A percentile compares a stretch with the other conserved stretches of the same genome.
Conservation (phyloP, 2,329 filamentous ascomycete genomes). For the Trichoderma asperellum region DNA sequence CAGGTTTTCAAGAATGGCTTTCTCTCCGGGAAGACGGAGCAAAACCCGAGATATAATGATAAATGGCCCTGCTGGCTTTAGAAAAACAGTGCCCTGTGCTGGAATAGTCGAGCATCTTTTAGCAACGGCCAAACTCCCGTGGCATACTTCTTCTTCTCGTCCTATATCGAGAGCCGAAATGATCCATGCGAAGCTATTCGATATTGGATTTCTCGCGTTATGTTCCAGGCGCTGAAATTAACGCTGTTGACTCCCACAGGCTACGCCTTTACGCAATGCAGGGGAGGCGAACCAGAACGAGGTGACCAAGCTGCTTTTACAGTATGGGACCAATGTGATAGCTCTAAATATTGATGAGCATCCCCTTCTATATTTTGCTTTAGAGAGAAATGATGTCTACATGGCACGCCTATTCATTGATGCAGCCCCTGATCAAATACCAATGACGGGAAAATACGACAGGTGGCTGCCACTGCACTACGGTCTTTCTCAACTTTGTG, state of each 20-base stretch:
- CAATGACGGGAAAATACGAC: neutral
- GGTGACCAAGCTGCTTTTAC: neutral
- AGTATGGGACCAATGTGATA: neutral
- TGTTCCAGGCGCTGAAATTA: neutral
- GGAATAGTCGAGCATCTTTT: conserved; percentile 6
- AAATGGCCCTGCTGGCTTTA: conserved; percentile 32
- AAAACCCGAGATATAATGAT: neutral
- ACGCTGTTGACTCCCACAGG: neutral
- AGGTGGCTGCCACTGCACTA: neutral
- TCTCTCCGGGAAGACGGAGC: neutral
- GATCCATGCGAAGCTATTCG: conserved; percentile 37
- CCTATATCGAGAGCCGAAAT: conserved; percentile 33
- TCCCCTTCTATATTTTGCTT: neutral
- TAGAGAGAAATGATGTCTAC: neutral
- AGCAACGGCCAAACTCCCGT: neutral
- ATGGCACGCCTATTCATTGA: neutral
- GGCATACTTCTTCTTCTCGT: conserved; percentile 42
- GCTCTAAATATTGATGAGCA: neutral
- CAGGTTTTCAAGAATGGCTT: neutral
- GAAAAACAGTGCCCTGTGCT: neutral
- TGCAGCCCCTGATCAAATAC: neutral
- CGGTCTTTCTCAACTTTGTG: neutral
- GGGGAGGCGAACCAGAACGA: neutral
- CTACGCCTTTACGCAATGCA: neutral
- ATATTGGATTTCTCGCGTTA: conserved; percentile 40